Conservation (phyloP, 179 eudicot species). For the Silene coronaria region DNA sequence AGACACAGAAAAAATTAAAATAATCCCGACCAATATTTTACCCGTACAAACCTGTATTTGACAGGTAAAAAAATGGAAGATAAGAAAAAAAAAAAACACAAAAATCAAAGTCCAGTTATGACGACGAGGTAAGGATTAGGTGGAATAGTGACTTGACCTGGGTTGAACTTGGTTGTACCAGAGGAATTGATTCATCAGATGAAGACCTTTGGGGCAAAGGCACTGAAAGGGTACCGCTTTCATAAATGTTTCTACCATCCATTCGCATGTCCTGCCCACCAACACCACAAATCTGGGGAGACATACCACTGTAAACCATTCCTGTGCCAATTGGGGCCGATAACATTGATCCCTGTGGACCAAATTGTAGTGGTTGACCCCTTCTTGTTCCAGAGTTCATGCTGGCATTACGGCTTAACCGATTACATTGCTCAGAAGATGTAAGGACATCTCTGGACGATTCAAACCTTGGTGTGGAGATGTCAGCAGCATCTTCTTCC, state of each 20-base stretch:
- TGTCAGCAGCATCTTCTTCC: no score
- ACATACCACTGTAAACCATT: conserved; percentile 52
- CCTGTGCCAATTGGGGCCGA: conserved; percentile 53
- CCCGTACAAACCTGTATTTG: no score
- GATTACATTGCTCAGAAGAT: conserved; percentile 11
- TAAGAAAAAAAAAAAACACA: no score
- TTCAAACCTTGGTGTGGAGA: no score
- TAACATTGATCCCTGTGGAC: conserved; percentile 53
- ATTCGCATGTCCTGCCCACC: conserved; percentile 53
- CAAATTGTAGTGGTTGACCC: conserved; percentile 66
- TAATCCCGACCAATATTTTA: no score
- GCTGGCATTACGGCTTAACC: conserved; percentile 64
- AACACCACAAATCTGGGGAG: conserved; percentile 56
- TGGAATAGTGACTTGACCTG: no score
- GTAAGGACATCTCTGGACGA: no score
- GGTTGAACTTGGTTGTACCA: no score
- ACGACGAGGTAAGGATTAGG: no score
- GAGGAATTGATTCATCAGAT: conserved; percentile 48
- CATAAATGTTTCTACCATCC: conserved; percentile 56
- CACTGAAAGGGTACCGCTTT: conserved; percentile 49
- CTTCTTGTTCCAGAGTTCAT: conserved; percentile 48
- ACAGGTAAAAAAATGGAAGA: no score
- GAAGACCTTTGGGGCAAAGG: conserved; percentile 66
- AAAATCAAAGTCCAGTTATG: no score
- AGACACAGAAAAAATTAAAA: no score